Evolutionary conservation across 305 asterid species (phyloP).

Genomic region (Striga hermonthica): DNA sequence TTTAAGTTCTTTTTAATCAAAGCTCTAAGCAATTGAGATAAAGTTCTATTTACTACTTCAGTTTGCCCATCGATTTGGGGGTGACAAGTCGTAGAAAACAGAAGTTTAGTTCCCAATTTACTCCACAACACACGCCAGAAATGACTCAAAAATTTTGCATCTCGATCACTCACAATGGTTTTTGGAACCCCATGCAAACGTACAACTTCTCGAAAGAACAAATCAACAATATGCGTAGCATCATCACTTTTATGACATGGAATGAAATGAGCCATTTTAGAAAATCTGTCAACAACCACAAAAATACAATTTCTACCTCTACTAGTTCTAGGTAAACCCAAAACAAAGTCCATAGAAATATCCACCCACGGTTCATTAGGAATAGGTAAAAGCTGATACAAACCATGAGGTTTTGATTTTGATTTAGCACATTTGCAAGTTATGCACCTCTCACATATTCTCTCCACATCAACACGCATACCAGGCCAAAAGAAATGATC

Average conservation of each 20-base stretch:
- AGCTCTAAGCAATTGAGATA: background rate
- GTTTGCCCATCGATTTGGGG: background rate
- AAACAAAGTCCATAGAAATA: background rate
- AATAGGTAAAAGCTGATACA: background rate
- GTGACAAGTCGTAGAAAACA: background rate
- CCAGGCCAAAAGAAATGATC: slow-evolving; percentile 15
- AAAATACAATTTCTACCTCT: background rate
- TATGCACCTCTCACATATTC: background rate
- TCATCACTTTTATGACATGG: slow-evolving; percentile 1
- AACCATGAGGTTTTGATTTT: background rate
- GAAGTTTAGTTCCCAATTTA: background rate
- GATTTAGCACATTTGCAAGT: background rate
- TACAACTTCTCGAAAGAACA: background rate
- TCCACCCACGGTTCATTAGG: background rate
- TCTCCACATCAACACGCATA: background rate
- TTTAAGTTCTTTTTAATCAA: background rate
- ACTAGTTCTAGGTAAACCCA: background rate
- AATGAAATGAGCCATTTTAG: background rate
- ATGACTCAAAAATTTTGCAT: background rate
- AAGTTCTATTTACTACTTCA: background rate
- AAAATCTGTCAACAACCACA: slow-evolving; percentile 6
- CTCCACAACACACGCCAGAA: background rate
- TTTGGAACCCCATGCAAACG: background rate
- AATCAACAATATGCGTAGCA: background rate
- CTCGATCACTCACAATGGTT: background rate